These are phyloP conservation scores for Noccaea bulbosa DNA, from an alignment of 345 rosid genomes.

Conservation along the genomic window DNA sequence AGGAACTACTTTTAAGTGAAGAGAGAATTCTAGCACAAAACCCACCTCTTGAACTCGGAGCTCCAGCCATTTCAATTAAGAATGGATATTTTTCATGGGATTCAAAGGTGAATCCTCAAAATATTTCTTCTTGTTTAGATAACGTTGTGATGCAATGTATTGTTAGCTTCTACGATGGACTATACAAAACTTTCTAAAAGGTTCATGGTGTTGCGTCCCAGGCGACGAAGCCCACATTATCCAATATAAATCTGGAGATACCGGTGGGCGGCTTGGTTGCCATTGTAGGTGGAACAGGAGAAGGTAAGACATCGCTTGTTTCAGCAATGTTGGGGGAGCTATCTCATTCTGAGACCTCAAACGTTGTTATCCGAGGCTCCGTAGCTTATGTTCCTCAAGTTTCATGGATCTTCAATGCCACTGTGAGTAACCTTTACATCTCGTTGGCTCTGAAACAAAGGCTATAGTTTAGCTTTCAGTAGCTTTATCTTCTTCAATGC, in stretches of 20 bases:
- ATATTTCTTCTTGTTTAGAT: neutral
- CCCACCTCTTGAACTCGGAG: constrained; percentile 74
- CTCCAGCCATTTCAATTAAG: constrained; percentile 81
- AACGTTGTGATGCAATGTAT: constrained; percentile 3
- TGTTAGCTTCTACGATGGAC: constrained; percentile 5
- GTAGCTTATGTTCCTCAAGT: constrained; percentile 97
- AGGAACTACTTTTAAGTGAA: constrained; percentile 81
- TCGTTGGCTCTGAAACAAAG: neutral
- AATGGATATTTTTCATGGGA: constrained; percentile 93
- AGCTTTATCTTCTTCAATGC: constrained; percentile 3
- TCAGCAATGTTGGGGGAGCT: constrained; percentile 97
- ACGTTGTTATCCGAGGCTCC: constrained; percentile 71
- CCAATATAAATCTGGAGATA: constrained; percentile 75
- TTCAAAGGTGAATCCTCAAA: constrained; percentile 57
- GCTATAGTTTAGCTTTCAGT: neutral
- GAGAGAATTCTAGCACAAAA: constrained; percentile 79
- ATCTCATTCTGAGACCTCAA: constrained; percentile 59
- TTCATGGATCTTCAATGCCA: constrained; percentile 98
- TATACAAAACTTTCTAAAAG: constrained; percentile 6
- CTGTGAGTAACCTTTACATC: constrained; percentile 56
- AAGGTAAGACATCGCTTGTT: constrained; percentile 93
- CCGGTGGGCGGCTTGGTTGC: constrained; percentile 85
- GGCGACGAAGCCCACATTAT: constrained; percentile 70
- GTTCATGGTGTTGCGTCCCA: constrained; percentile 33
- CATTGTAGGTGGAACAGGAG: constrained; percentile 93